phyloP scores from a whole-genome alignment of 2,329 filamentous ascomycete genomes.

The Lecanicillium sp. region DNA sequence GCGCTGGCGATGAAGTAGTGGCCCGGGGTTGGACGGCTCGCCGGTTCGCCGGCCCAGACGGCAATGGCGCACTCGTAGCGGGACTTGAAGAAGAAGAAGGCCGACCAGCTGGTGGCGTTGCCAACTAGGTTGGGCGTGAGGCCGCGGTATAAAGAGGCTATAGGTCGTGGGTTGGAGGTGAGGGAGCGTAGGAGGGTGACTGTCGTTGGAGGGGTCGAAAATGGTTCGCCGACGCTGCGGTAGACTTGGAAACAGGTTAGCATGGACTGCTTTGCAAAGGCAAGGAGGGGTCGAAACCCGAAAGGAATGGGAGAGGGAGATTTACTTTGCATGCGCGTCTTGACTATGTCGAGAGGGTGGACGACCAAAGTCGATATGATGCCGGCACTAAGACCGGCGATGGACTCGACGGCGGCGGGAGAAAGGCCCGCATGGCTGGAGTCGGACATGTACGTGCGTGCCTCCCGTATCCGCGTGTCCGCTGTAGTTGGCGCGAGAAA shows the following conservation, averaged over 20 bases:
- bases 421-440: conserved; percentile 53
- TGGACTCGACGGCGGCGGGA: conserved; percentile 74
- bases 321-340: conserved; percentile 86
- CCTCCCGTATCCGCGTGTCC: not conserved
- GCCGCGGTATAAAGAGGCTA: conserved; percentile 77
- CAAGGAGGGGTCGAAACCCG: not conserved
- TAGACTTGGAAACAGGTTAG: conserved; percentile 33
- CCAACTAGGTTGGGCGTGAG: conserved; percentile 85
- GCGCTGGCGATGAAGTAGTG: conserved; percentile 80
- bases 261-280: not conserved
- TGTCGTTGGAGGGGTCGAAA: conserved; percentile 35
- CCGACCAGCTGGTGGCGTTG: conserved; percentile 82
- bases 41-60: conserved; percentile 10
- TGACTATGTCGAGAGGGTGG: conserved; percentile 91
- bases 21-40: conserved; percentile 33
- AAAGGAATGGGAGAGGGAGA: conserved; percentile 4
- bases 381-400: conserved; percentile 86
- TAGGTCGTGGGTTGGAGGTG: conserved; percentile 42
- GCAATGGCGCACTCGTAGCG: conserved; percentile 41
- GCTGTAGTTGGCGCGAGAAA: not conserved
- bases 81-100: conserved; percentile 79
- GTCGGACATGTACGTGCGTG: conserved; percentile 35
- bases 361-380: conserved; percentile 77
- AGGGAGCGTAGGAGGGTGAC: conserved; percentile 45
- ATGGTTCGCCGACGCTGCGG: conserved; percentile 31